Base-by-base conservation (phyloP, 2,329 filamentous ascomycete species). In the Venturia nashicola region DNA sequence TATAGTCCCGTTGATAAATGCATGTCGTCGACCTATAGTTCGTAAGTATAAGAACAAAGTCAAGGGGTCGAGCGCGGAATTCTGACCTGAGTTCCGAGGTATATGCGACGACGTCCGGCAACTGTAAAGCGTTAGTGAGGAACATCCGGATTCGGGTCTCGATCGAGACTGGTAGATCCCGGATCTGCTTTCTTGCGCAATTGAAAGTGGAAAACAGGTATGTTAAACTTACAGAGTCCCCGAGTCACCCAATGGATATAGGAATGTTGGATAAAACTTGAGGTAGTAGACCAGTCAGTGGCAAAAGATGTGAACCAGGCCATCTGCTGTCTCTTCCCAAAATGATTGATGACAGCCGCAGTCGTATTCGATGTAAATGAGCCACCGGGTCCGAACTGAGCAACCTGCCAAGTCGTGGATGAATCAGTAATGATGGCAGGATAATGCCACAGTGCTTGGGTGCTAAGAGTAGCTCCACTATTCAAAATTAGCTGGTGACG, bases 171-270 rank as follows among this genome's bases (percentile, higher is more conserved):
- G 27, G 4, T 27, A 27, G 27, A 2, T 2, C 27, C 27, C 27
- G 4, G 27, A 4, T 27, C 4, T 27, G 27, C 27, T 27, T 27
- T 4, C 27, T 27, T 27, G 2, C 27, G 27, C 27, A 27, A 27
- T 4, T 2, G 27, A 27, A 27, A 27, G 27, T 27, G 27, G 14
- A 20, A 11, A 23, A 8, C 1, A 54, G 27, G 3, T 18, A 18
- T 9, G 27, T 3, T 5, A 14, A 36, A 57, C 51, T 57, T 36
- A 57, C 51, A 57, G n/a, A 83, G 68, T 51, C 82, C 81, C 64
- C 80, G 77, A 5, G 82, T 83, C 42, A 82, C 71, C 81, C 81
- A 84, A 68, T 78, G 78, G 65, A 84, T 83, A 76, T 79, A 83
- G 12, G 81, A 76, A 71, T 84, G 82, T 71, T 83, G 81, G 57